Percentiles rank a stretch among this genome's conserved stretches.
Conservation (phyloP, 805 yeast genomes). For the Ogataea parapolymorpha region DNA sequence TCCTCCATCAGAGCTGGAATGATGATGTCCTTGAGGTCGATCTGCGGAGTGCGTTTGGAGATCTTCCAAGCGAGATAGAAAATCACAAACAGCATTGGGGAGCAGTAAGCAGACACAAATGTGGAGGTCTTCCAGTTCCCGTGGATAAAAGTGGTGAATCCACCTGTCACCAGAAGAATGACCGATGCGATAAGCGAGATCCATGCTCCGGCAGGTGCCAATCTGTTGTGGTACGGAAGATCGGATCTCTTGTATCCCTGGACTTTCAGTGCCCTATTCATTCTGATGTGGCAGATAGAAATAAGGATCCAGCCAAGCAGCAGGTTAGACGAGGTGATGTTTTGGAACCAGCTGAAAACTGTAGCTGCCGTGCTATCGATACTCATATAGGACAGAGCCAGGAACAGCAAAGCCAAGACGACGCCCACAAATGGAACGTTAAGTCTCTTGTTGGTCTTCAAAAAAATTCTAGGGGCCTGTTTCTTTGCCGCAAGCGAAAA, state of each 20-base stretch:
- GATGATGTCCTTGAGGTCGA: neutral
- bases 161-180: slow-evolving; percentile 34
- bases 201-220: slow-evolving; percentile 34
- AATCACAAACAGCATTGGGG: slow-evolving; percentile 28
- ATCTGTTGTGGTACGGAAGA: slow-evolving; percentile 32
- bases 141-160: slow-evolving; percentile 34
- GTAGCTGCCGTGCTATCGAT: slow-evolving; percentile 49
- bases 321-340: slow-evolving; percentile 56
- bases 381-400: slow-evolving; percentile 62
- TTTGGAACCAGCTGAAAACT: slow-evolving; percentile 60
- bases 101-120: slow-evolving; percentile 24
- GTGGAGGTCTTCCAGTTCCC: slow-evolving; percentile 28
- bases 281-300: slow-evolving; percentile 40
- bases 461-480: slow-evolving; percentile 62
- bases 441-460: slow-evolving; percentile 56
- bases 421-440: slow-evolving; percentile 55
- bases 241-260: slow-evolving; percentile 35
- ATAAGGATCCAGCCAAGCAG: slow-evolving; percentile 55
- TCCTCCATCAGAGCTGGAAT: neutral
- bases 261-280: slow-evolving; percentile 36
- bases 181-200: slow-evolving; percentile 27
- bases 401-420: slow-evolving; percentile 40
- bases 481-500: slow-evolving; percentile 66
- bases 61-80: slow-evolving; percentile 34
- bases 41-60: neutral